phyloP scores from a whole-genome alignment of 2,329 filamentous ascomycete species.

The Aspergillus texensis region DNA sequence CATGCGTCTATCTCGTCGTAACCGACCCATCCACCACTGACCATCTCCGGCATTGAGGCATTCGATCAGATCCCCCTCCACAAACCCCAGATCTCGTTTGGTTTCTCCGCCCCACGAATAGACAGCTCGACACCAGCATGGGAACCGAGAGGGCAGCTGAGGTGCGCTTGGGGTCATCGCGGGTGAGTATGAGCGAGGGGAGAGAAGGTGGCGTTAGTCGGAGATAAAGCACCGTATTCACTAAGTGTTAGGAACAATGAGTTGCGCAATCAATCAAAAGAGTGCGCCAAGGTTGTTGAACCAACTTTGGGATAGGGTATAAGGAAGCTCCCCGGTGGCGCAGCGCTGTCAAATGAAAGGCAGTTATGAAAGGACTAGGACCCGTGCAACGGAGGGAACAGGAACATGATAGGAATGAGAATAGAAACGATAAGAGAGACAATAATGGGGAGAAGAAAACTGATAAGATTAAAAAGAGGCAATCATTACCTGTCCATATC shows the following conservation, averaged over 20 bases:
- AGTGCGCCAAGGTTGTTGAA: not conserved
- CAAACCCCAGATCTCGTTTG: conserved; percentile 92
- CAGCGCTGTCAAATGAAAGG: conserved; percentile 6
- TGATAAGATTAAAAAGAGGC: conserved; percentile 4
- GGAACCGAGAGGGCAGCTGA: conserved; percentile 73
- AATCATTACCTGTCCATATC: not conserved
- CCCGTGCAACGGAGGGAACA: conserved; percentile 6
- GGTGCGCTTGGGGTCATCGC: conserved; percentile 52
- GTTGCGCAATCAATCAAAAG: not conserved
- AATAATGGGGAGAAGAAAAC: conserved; percentile 11
- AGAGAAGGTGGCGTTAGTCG: conserved; percentile 1
- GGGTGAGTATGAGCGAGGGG: conserved; percentile 1
- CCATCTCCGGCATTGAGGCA: conserved; percentile 97
- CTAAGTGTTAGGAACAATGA: not conserved
- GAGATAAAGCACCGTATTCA: not conserved
- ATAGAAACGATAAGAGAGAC: not conserved
- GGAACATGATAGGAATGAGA: conserved; percentile 10
- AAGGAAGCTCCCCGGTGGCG: not conserved
- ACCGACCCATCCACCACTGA: conserved; percentile 95
- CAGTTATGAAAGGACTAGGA: conserved; percentile 11
- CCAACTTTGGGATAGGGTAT: not conserved
- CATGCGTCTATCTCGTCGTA: conserved; percentile 86
- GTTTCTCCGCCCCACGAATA: conserved; percentile 97
- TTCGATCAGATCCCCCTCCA: conserved; percentile 97
- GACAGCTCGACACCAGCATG: conserved; percentile 87